Percentiles rank a stretch among this genome's conserved stretches.
Conservation (phyloP, 495 filamentous ascomycete genomes). For the Tuber borchii region DNA sequence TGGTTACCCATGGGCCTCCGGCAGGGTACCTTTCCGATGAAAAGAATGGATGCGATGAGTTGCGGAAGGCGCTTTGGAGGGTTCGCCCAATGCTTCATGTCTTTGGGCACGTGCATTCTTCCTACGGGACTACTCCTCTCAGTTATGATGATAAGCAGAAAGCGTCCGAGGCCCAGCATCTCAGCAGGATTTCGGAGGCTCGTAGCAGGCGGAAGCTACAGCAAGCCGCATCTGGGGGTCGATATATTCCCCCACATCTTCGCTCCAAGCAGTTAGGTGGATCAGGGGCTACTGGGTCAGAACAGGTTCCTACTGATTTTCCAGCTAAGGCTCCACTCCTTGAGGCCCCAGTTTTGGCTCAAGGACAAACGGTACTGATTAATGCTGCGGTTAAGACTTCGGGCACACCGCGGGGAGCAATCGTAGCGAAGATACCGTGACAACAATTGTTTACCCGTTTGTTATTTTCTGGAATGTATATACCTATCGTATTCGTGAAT, state of each 20-base stretch:
- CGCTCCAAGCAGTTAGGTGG: neutral
- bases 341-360: neutral
- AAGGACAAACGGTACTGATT: neutral
- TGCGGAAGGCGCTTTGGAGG: slow-evolving; percentile 70
- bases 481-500: too few species aligned
- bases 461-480: too few species aligned
- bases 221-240: neutral
- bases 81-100: slow-evolving; percentile 73
- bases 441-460: too few species aligned
- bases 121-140: slow-evolving; percentile 53
- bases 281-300: neutral
- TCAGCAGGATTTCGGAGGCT: neutral
- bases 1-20: slow-evolving; percentile 76
- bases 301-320: neutral
- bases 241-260: neutral
- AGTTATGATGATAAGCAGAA: slow-evolving; percentile 48
- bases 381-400: neutral
- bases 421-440: neutral
- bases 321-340: neutral
- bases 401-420: neutral
- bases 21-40: slow-evolving; percentile 62
- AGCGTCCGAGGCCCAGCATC: slow-evolving; percentile 4
- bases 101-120: slow-evolving; percentile 81
- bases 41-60: slow-evolving; percentile 64
- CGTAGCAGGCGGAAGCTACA: neutral